phyloP scores from a whole-genome alignment of 2,329 filamentous ascomycete species.

The Penicillium sp. region DNA sequence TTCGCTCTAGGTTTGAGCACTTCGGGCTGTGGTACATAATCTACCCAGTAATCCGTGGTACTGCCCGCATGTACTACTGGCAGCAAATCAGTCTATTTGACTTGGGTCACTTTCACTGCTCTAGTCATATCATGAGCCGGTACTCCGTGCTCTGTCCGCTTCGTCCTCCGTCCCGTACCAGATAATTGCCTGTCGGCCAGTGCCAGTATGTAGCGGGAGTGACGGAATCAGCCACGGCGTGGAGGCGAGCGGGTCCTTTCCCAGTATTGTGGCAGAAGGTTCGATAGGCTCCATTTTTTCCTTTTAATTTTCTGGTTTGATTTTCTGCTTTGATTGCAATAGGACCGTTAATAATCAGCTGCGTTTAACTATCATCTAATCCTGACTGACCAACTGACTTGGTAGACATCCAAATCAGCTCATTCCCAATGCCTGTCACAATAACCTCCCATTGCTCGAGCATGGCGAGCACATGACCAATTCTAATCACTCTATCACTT shows the following conservation, averaged over 20 bases:
- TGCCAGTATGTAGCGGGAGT: slow-evolving; percentile 5
- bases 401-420: background rate
- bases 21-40: background rate
- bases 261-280: slow-evolving; percentile 15
- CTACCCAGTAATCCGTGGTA: background rate
- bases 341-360: background rate
- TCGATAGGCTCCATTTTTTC: slow-evolving; percentile 16
- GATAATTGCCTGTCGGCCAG: too few relatives aligned
- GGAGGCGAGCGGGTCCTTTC: slow-evolving; percentile 23
- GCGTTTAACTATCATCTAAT: background rate
- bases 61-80: background rate
- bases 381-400: too few relatives aligned
- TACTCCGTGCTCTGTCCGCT: too few relatives aligned
- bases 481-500: too few relatives aligned
- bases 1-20: background rate
- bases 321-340: background rate
- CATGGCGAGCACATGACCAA: too few relatives aligned
- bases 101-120: too few relatives aligned
- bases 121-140: too few relatives aligned
- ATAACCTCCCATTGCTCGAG: background rate
- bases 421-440: background rate
- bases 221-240: slow-evolving; percentile 25
- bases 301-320: background rate
- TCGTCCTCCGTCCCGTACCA: too few relatives aligned
- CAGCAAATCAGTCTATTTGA: too few relatives aligned